A percentile compares a stretch with the other conserved stretches of the same genome.
phyloP scores from a whole-genome alignment of 2,329 filamentous ascomycete genomes.

The Pseudohalonectria lignicola region DNA sequence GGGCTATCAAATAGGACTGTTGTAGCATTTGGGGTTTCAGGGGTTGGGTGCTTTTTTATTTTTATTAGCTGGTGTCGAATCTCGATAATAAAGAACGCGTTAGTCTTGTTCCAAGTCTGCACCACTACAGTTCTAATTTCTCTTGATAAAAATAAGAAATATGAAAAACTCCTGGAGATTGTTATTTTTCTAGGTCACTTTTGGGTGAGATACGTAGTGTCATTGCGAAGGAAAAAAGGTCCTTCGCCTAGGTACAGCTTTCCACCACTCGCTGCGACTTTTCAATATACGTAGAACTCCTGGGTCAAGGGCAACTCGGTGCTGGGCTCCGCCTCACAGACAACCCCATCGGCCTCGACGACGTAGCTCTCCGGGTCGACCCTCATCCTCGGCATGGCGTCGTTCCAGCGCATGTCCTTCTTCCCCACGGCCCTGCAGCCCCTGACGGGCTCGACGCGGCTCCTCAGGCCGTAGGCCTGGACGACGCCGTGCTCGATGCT shows the following conservation, averaged over 20 bases:
- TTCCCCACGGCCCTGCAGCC: conserved; percentile 67
- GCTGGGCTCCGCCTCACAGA: conserved; percentile 64
- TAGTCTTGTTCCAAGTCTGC: too few relatives aligned
- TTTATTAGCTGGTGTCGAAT: too few relatives aligned
- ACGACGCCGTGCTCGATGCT: conserved; percentile 58
- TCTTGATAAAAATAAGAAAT: too few relatives aligned
- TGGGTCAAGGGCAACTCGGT: conserved; percentile 65
- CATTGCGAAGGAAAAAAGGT: neutral
- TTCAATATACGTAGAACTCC: conserved; percentile 66
- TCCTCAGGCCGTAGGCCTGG: conserved; percentile 62
- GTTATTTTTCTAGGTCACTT: too few relatives aligned
- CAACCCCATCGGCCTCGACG: conserved; percentile 72
- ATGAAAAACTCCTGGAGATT: too few relatives aligned
- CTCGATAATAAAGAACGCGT: too few relatives aligned
- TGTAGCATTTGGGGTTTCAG: too few relatives aligned
- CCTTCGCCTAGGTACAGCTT: neutral
- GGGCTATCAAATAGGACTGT: too few relatives aligned
- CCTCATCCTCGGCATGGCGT: conserved; percentile 71
- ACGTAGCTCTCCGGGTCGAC: conserved; percentile 87
- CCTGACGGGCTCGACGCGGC: conserved; percentile 70
- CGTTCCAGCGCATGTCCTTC: conserved; percentile 84
- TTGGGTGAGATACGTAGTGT: too few relatives aligned
- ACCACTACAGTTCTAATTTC: too few relatives aligned
- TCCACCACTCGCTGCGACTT: too few relatives aligned
- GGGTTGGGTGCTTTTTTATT: too few relatives aligned